Evolutionary conservation across 129 eudicot genomes (phyloP).

Genomic region (Flaveria sonorensis): DNA sequence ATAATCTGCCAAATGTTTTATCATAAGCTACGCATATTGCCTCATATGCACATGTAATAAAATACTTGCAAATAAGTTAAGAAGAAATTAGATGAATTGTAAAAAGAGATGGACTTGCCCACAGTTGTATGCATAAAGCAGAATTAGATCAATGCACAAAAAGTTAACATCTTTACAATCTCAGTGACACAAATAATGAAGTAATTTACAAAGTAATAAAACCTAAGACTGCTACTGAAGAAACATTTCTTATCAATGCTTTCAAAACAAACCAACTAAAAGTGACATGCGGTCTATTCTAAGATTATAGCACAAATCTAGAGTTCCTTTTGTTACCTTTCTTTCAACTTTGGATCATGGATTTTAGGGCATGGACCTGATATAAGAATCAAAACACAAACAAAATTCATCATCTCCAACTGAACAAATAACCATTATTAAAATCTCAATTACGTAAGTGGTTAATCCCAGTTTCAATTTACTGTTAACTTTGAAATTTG

Average conservation of each 20-base stretch:
- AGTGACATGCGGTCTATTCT: not conserved
- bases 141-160: constrained; percentile 7
- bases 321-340: constrained; percentile 57
- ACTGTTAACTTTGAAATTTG: not conserved
- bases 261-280: constrained; percentile 1
- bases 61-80: constrained; percentile 29
- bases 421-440: not conserved
- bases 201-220: constrained; percentile 1
- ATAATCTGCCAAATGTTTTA: constrained; percentile 12
- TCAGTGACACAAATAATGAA: not conserved
- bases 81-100: not conserved
- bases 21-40: constrained; percentile 15
- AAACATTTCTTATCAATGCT: not conserved
- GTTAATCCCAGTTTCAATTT: not conserved
- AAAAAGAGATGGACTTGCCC: not conserved
- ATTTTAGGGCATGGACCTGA: constrained; percentile 87
- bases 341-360: constrained; percentile 92
- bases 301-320: not conserved
- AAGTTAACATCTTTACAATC: constrained; percentile 9
- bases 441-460: too few species aligned
- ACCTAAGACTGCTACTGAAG: not conserved
- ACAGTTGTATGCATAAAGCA: constrained; percentile 6
- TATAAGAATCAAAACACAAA: constrained; percentile 12
- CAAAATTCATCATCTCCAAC: not conserved
- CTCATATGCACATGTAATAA: constrained; percentile 41